Conservation (phyloP, 1,284 basidiomycete species). For the Pisolithus thermaeus region DNA sequence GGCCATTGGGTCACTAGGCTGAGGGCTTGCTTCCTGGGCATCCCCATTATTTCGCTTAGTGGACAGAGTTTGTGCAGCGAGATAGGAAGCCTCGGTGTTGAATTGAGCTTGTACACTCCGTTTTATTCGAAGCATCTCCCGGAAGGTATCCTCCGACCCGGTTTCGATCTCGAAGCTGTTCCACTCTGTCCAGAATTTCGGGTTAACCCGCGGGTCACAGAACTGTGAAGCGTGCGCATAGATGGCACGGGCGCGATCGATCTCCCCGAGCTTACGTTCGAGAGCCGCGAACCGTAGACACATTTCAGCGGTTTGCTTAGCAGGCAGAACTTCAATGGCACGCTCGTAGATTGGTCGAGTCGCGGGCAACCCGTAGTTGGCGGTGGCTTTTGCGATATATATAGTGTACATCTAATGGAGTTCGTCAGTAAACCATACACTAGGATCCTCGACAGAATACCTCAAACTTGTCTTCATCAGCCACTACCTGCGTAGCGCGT, state of each 20-base stretch:
- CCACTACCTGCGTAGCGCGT: slow-evolving; percentile 82
- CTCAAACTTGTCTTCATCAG: slow-evolving; percentile 91
- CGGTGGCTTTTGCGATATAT: slow-evolving; percentile 96
- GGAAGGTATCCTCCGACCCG: slow-evolving; percentile 97
- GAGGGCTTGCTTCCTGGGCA: slow-evolving; percentile 50
- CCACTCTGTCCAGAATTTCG: slow-evolving; percentile 96
- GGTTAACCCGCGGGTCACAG: slow-evolving; percentile 89
- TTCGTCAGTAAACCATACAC: slow-evolving; percentile 6
- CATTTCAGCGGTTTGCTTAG: slow-evolving; percentile 96
- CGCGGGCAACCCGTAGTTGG: slow-evolving; percentile 93
- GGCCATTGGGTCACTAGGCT: slow-evolving; percentile 64
- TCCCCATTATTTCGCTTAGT: slow-evolving; percentile 52
- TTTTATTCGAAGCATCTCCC: slow-evolving; percentile 98
- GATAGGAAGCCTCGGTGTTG: slow-evolving; percentile 91
- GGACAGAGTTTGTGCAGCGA: slow-evolving; percentile 80
- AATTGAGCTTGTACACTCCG: slow-evolving; percentile 97
- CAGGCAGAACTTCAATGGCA: slow-evolving; percentile 90
- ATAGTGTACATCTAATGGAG: slow-evolving; percentile 82
- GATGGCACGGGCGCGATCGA: slow-evolving; percentile 93
- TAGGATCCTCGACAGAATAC: slow-evolving; percentile 37
- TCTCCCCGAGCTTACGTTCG: slow-evolving; percentile 97
- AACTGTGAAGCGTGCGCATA: slow-evolving; percentile 98
- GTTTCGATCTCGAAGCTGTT: slow-evolving; percentile 97
- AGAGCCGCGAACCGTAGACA: slow-evolving; percentile 93
- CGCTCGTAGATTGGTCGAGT: slow-evolving; percentile 96